Evolutionary conservation across 495 filamentous ascomycete species (phyloP).

Genomic region (Penicillium bialowiezense): DNA sequence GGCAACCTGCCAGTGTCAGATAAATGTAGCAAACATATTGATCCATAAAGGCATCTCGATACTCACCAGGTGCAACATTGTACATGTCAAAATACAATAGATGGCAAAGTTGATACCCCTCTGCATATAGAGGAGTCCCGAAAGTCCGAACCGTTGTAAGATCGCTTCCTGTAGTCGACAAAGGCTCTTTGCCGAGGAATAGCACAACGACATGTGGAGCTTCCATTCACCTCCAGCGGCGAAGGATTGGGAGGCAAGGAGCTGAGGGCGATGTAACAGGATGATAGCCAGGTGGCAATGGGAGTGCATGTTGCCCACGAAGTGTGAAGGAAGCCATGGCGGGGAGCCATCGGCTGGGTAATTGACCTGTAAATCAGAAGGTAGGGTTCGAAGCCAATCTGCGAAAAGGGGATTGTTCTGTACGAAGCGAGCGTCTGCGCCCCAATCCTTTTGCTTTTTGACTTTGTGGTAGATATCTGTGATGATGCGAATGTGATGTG

Average conservation of each 20-base stretch:
- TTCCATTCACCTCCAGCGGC: constrained; percentile 78
- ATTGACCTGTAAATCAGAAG: constrained; percentile 71
- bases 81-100: constrained; percentile 87
- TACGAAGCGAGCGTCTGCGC: constrained; percentile 78
- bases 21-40: constrained; percentile 2
- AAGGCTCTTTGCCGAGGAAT: constrained; percentile 80
- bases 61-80: constrained; percentile 91
- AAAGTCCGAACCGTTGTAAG: constrained; percentile 69
- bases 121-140: constrained; percentile 88
- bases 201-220: constrained; percentile 81
- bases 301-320: constrained; percentile 86
- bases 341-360: constrained; percentile 77
- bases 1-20: constrained; percentile 63
- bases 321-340: constrained; percentile 86
- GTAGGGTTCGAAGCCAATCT: constrained; percentile 74
- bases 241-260: constrained; percentile 72
- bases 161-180: constrained; percentile 91
- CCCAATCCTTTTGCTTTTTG: constrained; percentile 86
- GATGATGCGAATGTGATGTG: constrained; percentile 75
- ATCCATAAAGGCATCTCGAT: not conserved
- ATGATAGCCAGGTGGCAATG: constrained; percentile 89
- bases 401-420: constrained; percentile 71
- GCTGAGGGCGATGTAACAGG: constrained; percentile 84
- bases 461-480: constrained; percentile 72
- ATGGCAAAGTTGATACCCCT: constrained; percentile 95